Evolutionary conservation across 1,284 basidiomycete genomes (phyloP).

Genomic region (Serendipita sp.): DNA sequence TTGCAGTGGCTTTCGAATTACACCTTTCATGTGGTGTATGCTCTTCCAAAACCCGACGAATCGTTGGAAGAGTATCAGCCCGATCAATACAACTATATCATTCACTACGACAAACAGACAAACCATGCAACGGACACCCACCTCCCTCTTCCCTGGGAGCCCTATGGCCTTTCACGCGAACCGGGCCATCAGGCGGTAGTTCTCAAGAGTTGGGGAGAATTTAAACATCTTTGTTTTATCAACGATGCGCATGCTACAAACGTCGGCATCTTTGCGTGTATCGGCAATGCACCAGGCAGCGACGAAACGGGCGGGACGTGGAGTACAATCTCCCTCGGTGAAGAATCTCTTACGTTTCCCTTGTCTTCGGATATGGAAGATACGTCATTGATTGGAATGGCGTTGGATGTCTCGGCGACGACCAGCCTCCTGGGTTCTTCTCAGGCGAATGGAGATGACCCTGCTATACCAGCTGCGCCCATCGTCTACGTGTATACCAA

Average conservation of each 20-base stretch:
- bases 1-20: conserved; percentile 56
- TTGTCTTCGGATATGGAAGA: conserved; percentile 57
- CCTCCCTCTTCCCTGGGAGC: conserved; percentile 36
- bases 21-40: conserved; percentile 57
- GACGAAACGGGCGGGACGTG: conserved; percentile 29
- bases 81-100: conserved; percentile 44
- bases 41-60: conserved; percentile 19
- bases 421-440: conserved; percentile 27
- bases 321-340: conserved; percentile 61
- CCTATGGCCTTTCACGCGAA: conserved; percentile 35
- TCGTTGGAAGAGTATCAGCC: conserved; percentile 24
- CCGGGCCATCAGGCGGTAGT: conserved; percentile 40
- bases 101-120: conserved; percentile 45
- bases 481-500: conserved; percentile 65
- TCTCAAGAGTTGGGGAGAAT: conserved; percentile 52
- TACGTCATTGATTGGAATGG: conserved; percentile 55
- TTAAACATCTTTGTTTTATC: conserved; percentile 47
- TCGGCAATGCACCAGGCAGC: conserved; percentile 23
- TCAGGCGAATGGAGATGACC: conserved; percentile 31
- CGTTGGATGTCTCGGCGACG: conserved; percentile 50
- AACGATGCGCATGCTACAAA: conserved; percentile 65
- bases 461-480: conserved; percentile 41
- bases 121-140: conserved; percentile 34
- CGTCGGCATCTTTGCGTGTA: conserved; percentile 51
- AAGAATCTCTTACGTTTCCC: conserved; percentile 55